Percentiles rank a stretch among this genome's conserved stretches.
phyloP scores from a whole-genome alignment of 148 eudicot species.

The Persicaria tinctoria region DNA sequence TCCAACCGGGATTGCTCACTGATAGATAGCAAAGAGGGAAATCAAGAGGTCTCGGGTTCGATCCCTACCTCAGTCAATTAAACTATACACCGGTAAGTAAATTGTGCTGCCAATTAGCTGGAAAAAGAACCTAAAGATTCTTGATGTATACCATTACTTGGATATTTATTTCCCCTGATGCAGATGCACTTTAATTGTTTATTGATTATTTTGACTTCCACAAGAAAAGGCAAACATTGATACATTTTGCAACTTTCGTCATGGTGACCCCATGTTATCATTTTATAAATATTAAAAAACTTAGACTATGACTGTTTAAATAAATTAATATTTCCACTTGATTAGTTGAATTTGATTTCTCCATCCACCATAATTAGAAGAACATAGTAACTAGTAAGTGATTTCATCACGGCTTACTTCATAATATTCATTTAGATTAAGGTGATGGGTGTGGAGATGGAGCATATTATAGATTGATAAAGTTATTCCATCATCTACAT shows the following conservation, averaged over 20 bases:
- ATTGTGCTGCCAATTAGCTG: not conserved
- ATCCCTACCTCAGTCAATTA: too few species aligned
- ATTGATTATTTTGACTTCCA: not conserved
- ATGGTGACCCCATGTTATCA: not conserved
- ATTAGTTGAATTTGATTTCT: not conserved
- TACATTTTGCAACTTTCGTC: not conserved
- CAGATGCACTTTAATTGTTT: conserved; percentile 5
- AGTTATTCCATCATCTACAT: too few species aligned
- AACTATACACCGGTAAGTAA: not conserved
- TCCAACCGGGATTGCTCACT: too few species aligned
- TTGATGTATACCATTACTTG: not conserved
- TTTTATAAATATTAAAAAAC: not conserved
- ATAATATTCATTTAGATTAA: not conserved
- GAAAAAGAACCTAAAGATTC: not conserved
- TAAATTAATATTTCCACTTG: not conserved
- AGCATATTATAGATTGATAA: too few species aligned
- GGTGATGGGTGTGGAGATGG: too few species aligned
- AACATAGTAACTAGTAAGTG: not conserved
- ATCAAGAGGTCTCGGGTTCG: too few species aligned
- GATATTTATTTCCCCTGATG: not conserved
- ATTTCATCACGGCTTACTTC: not conserved
- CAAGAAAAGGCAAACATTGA: not conserved
- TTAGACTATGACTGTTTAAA: not conserved
- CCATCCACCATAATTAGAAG: not conserved
- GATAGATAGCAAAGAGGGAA: too few species aligned